Base-by-base conservation (phyloP, 192 early-diverging fungal genomes). In the Pecoramyces ruminantium region DNA sequence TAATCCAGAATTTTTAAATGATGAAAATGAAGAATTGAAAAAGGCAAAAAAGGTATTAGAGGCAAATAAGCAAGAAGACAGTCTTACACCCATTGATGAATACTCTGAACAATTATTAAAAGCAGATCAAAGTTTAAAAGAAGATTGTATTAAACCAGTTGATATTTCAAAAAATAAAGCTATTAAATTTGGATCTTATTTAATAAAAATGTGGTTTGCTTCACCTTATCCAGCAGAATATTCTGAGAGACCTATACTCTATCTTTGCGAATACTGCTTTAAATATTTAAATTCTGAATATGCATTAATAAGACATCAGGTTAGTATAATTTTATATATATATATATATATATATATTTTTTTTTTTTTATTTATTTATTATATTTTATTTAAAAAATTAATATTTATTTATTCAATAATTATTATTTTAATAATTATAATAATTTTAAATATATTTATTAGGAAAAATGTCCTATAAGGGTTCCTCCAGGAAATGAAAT, bases 221-320 rank as follows among this genome's bases (percentile, higher is more conserved):
- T 93, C 96, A n/a, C 95, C 95, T 13, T 99, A 95, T 81, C 97
- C 97, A 6, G 92, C 90, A 67, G 95, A 96, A 82, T 97, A 96
- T 84, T 89, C 92, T 67, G 83, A 86, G 8, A 86, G 91, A 29
- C 86, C 89, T 77, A 86, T 87, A 18, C 85, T 97, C 29, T 97
- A 93, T 79, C 87, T 98, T 29, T 99, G 97, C 85, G 95, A 98
- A 81, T 88, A 88, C 78, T 99, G 97, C 82, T 86, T 99, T 67
- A 96, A 96, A 82, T 99, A 99, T 83, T 95, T 97, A 92, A 93
- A 92, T 67, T 86, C 88, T 38, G 87, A 90, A 29, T 90, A 88
- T 77, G 88, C 89, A 38, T 91, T 93, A 28, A 86, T 86, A 14
- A 87, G 97, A 77, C 97, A 99, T 83, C 86, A 87, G 89, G 88